These are phyloP conservation scores for Sabuloglossum arenarium DNA, from an alignment of 495 filamentous ascomycete species.

Conservation along the genomic window DNA sequence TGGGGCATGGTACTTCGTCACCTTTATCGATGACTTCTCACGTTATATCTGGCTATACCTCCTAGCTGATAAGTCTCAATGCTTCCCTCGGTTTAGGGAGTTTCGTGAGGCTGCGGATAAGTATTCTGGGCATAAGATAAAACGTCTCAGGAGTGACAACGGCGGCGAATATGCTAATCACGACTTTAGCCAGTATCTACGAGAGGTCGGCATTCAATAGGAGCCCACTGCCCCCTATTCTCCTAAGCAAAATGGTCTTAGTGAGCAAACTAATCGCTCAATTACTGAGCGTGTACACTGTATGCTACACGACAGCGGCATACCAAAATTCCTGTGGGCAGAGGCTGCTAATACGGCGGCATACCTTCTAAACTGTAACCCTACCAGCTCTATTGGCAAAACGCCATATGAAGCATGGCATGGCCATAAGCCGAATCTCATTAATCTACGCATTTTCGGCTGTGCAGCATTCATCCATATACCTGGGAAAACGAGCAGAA, in stretches of 20 bases:
- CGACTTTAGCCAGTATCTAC: neutral
- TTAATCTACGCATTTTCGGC: neutral
- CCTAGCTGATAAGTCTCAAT: no score
- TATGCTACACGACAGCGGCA: neutral
- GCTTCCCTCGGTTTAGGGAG: no score
- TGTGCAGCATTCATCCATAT: neutral
- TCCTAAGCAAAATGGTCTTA: slow-evolving; percentile 4
- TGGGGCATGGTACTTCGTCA: neutral
- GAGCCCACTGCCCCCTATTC: neutral
- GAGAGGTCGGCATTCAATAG: neutral
- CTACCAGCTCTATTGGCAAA: neutral
- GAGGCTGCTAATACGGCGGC: neutral
- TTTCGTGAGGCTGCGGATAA: neutral
- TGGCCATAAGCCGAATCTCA: neutral
- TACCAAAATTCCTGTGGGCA: neutral
- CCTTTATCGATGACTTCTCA: neutral
- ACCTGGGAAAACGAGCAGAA: neutral
- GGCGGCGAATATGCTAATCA: neutral
- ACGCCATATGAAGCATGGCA: neutral
- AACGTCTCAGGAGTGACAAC: neutral
- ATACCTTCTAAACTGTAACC: neutral
- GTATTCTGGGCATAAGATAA: neutral
- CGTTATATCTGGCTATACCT: neutral
- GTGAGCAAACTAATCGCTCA: neutral
- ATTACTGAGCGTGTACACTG: neutral